These are phyloP conservation scores for Erythrobasidium hasegawianum DNA, from an alignment of 1,284 basidiomycete genomes.

Conservation along the genomic window DNA sequence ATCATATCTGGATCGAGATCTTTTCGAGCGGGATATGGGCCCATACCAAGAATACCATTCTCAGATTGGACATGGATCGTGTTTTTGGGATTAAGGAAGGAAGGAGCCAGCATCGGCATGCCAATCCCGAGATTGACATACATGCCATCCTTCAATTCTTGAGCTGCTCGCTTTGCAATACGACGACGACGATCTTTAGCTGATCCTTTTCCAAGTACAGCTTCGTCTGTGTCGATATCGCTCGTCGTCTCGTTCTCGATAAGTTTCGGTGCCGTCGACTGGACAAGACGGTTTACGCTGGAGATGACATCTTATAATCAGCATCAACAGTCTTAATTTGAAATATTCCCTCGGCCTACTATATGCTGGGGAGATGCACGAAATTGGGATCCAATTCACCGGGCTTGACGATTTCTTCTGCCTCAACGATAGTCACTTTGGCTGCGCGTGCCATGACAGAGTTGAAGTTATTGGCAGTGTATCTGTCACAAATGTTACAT, in stretches of 20 bases:
- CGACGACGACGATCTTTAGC: conserved; percentile 60
- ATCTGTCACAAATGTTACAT: neutral
- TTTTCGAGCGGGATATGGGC: conserved; percentile 77
- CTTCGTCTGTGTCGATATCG: conserved; percentile 12
- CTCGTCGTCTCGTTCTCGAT: conserved; percentile 9
- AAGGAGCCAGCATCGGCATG: conserved; percentile 84
- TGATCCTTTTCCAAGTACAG: conserved; percentile 41
- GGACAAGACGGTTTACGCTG: conserved; percentile 40
- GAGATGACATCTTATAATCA: too few species aligned
- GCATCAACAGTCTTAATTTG: too few species aligned
- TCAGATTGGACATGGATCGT: conserved; percentile 86
- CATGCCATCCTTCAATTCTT: conserved; percentile 83
- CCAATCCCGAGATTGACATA: conserved; percentile 68
- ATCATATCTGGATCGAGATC: conserved; percentile 88
- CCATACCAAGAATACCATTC: conserved; percentile 90
- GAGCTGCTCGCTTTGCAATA: conserved; percentile 77
- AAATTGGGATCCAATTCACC: conserved; percentile 77
- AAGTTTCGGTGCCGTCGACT: neutral
- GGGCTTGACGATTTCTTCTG: conserved; percentile 84
- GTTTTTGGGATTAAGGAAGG: conserved; percentile 67
- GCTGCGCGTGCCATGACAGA: conserved; percentile 83
- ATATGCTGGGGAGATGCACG: conserved; percentile 55
- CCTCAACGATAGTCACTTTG: conserved; percentile 86
- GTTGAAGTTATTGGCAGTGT: conserved; percentile 68
- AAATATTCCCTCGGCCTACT: too few species aligned